Base-by-base conservation (phyloP, 2,329 filamentous ascomycete species). In the Colletotrichum theobromicola region DNA sequence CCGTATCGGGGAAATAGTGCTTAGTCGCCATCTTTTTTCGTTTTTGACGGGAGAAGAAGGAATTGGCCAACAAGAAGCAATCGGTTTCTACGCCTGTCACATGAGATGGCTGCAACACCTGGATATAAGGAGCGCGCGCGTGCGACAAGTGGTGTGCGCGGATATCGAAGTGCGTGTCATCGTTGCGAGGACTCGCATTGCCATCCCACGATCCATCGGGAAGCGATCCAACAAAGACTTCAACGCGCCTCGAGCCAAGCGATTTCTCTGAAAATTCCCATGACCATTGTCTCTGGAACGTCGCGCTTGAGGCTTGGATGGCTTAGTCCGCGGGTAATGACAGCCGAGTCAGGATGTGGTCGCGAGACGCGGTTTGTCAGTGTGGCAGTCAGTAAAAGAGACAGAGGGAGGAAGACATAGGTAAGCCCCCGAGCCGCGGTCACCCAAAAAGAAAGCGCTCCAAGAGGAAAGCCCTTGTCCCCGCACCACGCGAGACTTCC, bases 1-100 rank as follows among this genome's bases (percentile, higher is more conserved):
- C 70, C 6, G 75, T 76, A 5, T 68, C 53, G 21, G 72, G 77
- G 57, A 77, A 78, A 55, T 78, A 78, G 46, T 77, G 76, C 53
- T 72, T 76, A 4, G 77, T 77, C 21, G 77, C 76, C 70, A 75
- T 75, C n/a, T 28, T 70, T 28, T 70, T 34, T 28, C 32, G n/a
- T 30, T 16, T 21, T 37, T 62, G 26, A 34, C 28, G 30, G 21
- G 30, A n/a, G 57, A 34, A 15, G 4, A 28, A 32, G 30, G 32
- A 34, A 60, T 16, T 13, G 21, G 35, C 34, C 28, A 61, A 61
- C 18, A 37, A 57, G n/a, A 12, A 32, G 28, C 57, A 34, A 21
- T 21, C 3, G 6, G 30, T 34, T 34, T 13, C 34, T 16, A 15
- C n/a, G 9, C 35, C 30, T n/a, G n/a, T 32, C n/a, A 37, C 21